These are phyloP conservation scores for Bipolaris victoriae DNA, from an alignment of 2,329 filamentous ascomycete species.

Conservation along the genomic window DNA sequence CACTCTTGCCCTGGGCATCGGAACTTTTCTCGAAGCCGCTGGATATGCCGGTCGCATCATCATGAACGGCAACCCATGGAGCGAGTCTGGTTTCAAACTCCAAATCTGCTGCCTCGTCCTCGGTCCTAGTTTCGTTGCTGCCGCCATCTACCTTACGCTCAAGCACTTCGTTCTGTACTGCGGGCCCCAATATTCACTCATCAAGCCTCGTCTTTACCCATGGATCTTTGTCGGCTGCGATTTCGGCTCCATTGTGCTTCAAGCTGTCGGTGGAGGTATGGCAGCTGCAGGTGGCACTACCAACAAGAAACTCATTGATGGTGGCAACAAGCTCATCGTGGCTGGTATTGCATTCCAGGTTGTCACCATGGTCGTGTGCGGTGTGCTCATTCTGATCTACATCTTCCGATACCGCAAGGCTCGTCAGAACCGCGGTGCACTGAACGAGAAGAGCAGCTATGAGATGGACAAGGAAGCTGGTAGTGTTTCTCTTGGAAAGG, in stretches of 20 bases:
- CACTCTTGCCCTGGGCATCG: constrained; percentile 49
- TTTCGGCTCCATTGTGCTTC: constrained; percentile 60
- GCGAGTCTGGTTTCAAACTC: constrained; percentile 50
- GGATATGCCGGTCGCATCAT: constrained; percentile 54
- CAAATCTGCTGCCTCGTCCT: constrained; percentile 54
- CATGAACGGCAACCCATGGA: constrained; percentile 53
- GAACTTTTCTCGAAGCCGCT: constrained; percentile 51
- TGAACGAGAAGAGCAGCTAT: constrained; percentile 34
- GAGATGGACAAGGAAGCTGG: constrained; percentile 31
- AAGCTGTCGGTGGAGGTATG: constrained; percentile 62
- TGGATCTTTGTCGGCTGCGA: constrained; percentile 65
- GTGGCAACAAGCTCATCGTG: constrained; percentile 61
- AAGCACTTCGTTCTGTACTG: constrained; percentile 56
- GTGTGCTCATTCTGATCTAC: constrained; percentile 47
- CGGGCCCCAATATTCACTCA: constrained; percentile 49
- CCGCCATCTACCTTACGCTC: constrained; percentile 56
- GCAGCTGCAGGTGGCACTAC: constrained; percentile 51
- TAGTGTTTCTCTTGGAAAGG: constrained; percentile 19
- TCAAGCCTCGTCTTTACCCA: constrained; percentile 56
- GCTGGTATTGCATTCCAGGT: constrained; percentile 64
- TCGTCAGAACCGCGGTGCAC: constrained; percentile 6
- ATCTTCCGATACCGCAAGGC: constrained; percentile 33
- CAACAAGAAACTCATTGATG: constrained; percentile 44
- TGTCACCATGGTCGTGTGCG: constrained; percentile 57
- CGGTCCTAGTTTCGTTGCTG: constrained; percentile 54